Evolutionary conservation across 345 rosid genomes (phyloP), one percentile per base, ranked within the genome.

Genomic region (Citrus cavaleriei): DNA sequence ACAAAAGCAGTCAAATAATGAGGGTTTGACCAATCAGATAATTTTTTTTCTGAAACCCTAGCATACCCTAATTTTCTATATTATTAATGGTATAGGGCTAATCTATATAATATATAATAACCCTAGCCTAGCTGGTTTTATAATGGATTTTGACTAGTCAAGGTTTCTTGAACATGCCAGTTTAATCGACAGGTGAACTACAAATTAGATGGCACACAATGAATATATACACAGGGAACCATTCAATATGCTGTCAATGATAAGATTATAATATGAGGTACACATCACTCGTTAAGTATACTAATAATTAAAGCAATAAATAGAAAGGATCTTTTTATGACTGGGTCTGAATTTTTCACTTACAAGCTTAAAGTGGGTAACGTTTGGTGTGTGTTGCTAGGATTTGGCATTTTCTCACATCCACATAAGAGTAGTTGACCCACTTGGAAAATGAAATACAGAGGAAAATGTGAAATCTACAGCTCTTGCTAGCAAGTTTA

Each of bases 71-170:
- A 7, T 16, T 70, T 25, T 27, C n/a, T 30, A 2, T 7, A 67
- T 27, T 22, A 49, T 49, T 42, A 2, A 25, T 27, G 9, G 32
- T 10, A 70, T 55, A 34, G 28, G 13, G 18, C 22, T 24, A 66
- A 63, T 63, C 68, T 30, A 16, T 3, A 3, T 14, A 16, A 28
- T 32, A 6, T 16, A 7, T 32, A 16, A 13, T 14, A 65, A 19
- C 38, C 68, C 58, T 40, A 61, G 10, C 68, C 58, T 40, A 61
- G 10, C 61, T 40, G 22, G 21, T 40, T 14, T 59, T 38, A 9
- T 25, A 40, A 28, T 61, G 40, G 4, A 61, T 61, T 73, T 74
- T 66, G 77, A 74, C 77, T 40, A 38, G 77, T 74, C 77, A 74
- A 74, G 28, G 63, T 74, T 40, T 28, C 69, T 74, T 28, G 69